These are phyloP conservation scores for Astrothelium subdiscretum DNA, from an alignment of 495 filamentous ascomycete genomes.

Conservation along the genomic window DNA sequence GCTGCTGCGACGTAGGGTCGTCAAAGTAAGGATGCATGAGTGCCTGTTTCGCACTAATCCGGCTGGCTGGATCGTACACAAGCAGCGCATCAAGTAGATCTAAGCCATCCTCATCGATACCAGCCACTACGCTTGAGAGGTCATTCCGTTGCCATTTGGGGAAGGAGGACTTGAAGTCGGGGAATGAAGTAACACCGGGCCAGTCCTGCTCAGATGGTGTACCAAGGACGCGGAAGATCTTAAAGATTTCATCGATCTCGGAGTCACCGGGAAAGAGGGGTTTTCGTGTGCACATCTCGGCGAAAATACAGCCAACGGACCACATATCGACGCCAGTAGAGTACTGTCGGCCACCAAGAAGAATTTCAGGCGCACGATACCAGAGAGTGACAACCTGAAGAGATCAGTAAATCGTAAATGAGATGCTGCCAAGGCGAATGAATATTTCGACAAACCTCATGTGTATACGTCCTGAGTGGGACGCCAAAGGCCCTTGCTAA, in stretches of 20 bases:
- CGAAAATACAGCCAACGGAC: conserved; percentile 97
- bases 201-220: conserved; percentile 81
- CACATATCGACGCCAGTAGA: conserved; percentile 99
- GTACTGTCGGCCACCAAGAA: conserved; percentile 94
- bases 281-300: conserved; percentile 98
- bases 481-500: conserved; percentile 94
- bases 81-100: conserved; percentile 82
- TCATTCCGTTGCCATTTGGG: conserved; percentile 83
- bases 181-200: conserved; percentile 95
- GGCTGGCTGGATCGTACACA: conserved; percentile 85
- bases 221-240: conserved; percentile 91
- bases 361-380: conserved; percentile 96
- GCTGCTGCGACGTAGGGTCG: conserved; percentile 36
- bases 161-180: conserved; percentile 94
- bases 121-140: conserved; percentile 36
- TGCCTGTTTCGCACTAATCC: conserved; percentile 93
- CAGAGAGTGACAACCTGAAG: conserved; percentile 84
- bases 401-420: background rate
- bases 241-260: conserved; percentile 99
- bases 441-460: conserved; percentile 74
- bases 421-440: no score
- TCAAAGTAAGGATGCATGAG: conserved; percentile 89
- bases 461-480: conserved; percentile 90
- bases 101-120: conserved; percentile 62
- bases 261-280: conserved; percentile 95